Evolutionary conservation across 192 early-diverging fungal species (phyloP).

Genomic region (Linnemannia zychae): DNA sequence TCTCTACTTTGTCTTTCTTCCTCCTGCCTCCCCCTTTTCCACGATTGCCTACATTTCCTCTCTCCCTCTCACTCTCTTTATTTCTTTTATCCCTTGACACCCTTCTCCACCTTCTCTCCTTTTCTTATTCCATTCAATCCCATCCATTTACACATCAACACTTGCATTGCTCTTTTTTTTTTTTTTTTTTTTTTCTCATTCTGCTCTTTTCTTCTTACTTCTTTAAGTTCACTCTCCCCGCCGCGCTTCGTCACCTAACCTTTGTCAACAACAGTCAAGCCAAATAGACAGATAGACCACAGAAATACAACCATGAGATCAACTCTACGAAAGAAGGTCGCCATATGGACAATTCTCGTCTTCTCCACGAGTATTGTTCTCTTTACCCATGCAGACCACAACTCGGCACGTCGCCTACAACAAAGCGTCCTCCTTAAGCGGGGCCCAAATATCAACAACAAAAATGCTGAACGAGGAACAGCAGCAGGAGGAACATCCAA

Average conservation of each 20-base stretch:
- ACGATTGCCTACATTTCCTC: background rate
- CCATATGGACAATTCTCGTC: slow-evolving; percentile 5
- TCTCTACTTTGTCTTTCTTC: background rate
- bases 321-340: background rate
- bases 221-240: background rate
- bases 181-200: background rate
- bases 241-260: background rate
- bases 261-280: background rate
- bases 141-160: background rate
- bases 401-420: background rate
- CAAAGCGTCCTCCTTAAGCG: background rate
- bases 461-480: background rate
- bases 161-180: background rate
- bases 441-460: background rate
- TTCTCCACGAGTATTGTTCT: slow-evolving; percentile 8
- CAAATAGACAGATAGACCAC: too few relatives aligned
- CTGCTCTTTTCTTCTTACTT: background rate
- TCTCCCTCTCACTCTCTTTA: background rate
- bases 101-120: too few relatives aligned
- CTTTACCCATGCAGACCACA: background rate
- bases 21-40: background rate
- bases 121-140: background rate
- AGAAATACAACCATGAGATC: background rate
- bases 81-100: too few relatives aligned
- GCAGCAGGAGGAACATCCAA: background rate